These are phyloP conservation scores for Salix suchowensis DNA, from an alignment of 345 rosid genomes.

Conservation along the genomic window DNA sequence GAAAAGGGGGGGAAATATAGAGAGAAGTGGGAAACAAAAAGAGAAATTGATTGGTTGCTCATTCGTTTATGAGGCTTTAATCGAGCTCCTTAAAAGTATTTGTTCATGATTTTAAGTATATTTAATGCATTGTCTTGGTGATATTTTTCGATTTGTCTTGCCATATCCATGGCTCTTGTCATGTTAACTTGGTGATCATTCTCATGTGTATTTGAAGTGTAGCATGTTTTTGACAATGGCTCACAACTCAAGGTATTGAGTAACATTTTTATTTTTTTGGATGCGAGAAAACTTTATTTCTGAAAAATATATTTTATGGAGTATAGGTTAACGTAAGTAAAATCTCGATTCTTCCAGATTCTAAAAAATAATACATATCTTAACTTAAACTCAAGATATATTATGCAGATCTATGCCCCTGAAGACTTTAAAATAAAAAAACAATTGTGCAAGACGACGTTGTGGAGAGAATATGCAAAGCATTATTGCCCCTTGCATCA, in stretches of 20 bases:
- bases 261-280: not conserved
- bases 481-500: not conserved
- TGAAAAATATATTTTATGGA: too few relatives aligned
- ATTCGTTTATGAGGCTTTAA: not conserved
- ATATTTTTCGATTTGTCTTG: not conserved
- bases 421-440: too few relatives aligned
- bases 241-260: not conserved
- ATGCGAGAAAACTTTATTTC: too few relatives aligned
- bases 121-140: not conserved
- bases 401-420: accelerated
- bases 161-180: not conserved
- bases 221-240: not conserved
- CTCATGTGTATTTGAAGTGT: not conserved
- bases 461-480: not conserved
- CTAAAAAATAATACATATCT: too few relatives aligned
- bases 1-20: too few relatives aligned
- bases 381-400: too few relatives aligned
- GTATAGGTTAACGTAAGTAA: accelerated
- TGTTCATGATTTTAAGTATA: not conserved
- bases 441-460: not conserved
- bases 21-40: too few relatives aligned
- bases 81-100: not conserved
- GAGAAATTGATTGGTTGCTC: too few relatives aligned
- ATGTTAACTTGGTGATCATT: not conserved
- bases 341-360: too few relatives aligned